Percentiles rank a stretch among this genome's conserved stretches.
These are phyloP conservation scores for Dactylellina leptospora DNA, from an alignment of 2,329 filamentous ascomycete genomes.

Conservation along the genomic window DNA sequence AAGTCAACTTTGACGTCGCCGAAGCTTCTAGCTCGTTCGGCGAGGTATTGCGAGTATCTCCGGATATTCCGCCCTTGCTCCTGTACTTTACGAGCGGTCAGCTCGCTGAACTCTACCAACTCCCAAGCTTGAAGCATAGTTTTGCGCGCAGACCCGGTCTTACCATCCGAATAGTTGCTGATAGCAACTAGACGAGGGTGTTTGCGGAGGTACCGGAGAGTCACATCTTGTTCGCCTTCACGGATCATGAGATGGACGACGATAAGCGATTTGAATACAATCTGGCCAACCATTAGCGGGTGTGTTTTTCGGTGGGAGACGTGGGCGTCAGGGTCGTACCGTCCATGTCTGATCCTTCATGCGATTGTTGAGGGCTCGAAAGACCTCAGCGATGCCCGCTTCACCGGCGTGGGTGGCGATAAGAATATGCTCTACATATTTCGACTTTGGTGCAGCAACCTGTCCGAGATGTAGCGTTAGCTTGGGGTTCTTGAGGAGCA, in stretches of 20 bases:
- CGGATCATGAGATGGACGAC: conserved; percentile 97
- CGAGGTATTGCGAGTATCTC: conserved; percentile 86
- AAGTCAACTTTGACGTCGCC: conserved; percentile 87
- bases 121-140: conserved; percentile 28
- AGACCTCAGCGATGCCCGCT: conserved; percentile 93
- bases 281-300: conserved; percentile 37
- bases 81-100: conserved; percentile 71
- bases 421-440: conserved; percentile 98
- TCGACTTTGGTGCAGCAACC: conserved; percentile 96
- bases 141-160: conserved; percentile 58
- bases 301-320: background rate
- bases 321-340: no score
- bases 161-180: conserved; percentile 91
- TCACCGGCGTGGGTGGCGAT: conserved; percentile 94
- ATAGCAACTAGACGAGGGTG: conserved; percentile 85
- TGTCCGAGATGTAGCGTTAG: conserved; percentile 11
- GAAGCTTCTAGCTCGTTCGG: conserved; percentile 81
- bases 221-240: conserved; percentile 89
- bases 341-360: conserved; percentile 98
- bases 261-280: conserved; percentile 93
- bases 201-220: conserved; percentile 81
- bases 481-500: background rate
- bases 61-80: conserved; percentile 94
- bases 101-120: conserved; percentile 45
- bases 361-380: conserved; percentile 86